These are phyloP conservation scores for Anthostomella pinea DNA, from an alignment of 2,329 filamentous ascomycete genomes.

Conservation along the genomic window DNA sequence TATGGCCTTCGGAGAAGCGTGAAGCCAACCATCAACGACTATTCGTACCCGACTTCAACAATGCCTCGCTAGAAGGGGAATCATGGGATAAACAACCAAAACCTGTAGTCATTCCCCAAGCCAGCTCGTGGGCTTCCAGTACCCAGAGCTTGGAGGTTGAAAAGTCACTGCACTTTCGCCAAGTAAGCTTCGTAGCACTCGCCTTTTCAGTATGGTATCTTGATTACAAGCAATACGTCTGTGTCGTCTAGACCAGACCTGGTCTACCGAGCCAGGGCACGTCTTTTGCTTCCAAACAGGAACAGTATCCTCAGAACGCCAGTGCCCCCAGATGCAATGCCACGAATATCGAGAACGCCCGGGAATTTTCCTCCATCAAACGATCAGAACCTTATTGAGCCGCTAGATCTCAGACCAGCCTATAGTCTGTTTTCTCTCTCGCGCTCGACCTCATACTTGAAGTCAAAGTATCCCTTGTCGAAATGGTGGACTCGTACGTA, in stretches of 20 bases:
- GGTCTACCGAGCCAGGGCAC: slow-evolving; percentile 10
- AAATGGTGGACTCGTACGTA: slow-evolving; percentile 99
- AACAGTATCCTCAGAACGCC: slow-evolving; percentile 26
- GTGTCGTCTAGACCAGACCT: slow-evolving; percentile 9
- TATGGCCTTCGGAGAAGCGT: no score
- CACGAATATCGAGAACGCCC: slow-evolving; percentile 25
- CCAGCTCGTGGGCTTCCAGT: no score
- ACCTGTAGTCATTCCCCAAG: no score
- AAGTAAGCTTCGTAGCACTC: no score
- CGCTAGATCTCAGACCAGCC: slow-evolving; percentile 8
- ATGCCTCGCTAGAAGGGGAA: no score
- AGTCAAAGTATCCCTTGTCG: slow-evolving; percentile 98
- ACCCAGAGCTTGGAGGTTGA: no score
- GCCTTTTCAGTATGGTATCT: slow-evolving; percentile 20
- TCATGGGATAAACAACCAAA: no score
- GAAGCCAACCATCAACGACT: no score
- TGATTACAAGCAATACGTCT: slow-evolving; percentile 21
- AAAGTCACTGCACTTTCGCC: no score
- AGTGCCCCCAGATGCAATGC: slow-evolving; percentile 29
- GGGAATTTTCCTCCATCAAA: slow-evolving; percentile 16
- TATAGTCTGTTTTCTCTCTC: slow-evolving; percentile 53
- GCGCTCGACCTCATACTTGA: slow-evolving; percentile 97
- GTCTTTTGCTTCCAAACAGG: slow-evolving; percentile 20
- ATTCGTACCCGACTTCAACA: no score
- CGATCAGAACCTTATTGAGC: slow-evolving; percentile 10